Evolutionary conservation across 306 rosid genomes (phyloP).

Genomic region (Senna siamea): DNA sequence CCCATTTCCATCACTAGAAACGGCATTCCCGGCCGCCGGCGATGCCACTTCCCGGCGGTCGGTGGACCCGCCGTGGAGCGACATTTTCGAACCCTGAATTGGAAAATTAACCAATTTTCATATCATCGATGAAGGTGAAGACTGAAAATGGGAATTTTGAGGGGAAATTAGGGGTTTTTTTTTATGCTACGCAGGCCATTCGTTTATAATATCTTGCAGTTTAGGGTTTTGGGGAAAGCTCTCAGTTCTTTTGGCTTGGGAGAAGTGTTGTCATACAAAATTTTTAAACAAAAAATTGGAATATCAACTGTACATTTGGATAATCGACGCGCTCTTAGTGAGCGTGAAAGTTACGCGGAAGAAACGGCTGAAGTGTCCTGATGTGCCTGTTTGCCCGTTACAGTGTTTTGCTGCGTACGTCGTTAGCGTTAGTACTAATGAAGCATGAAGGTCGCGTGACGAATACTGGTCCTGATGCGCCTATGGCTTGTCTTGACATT

Average conservation of each 20-base stretch:
- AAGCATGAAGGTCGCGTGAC: background rate
- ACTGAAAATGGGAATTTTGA: background rate
- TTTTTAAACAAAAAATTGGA: too few relatives aligned
- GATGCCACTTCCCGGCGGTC: conserved; percentile 32
- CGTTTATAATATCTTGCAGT: background rate
- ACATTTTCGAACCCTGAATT: conserved; percentile 29
- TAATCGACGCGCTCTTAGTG: background rate
- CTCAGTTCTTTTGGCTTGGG: background rate
- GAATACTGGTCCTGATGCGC: background rate
- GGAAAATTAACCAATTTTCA: conserved; percentile 21
- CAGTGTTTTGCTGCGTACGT: too few relatives aligned
- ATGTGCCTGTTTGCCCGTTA: too few relatives aligned
- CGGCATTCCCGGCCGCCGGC: conserved; percentile 28
- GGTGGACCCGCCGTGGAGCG: conserved; percentile 35
- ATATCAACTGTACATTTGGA: background rate
- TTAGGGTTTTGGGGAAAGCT: conserved; percentile 21
- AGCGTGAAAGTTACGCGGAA: conserved; percentile 18
- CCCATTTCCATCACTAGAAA: conserved; percentile 29
- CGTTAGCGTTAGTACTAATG: too few relatives aligned
- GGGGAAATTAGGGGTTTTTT: conserved; percentile 14
- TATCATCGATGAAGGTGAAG: background rate
- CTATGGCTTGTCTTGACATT: background rate
- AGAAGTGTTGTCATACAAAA: background rate
- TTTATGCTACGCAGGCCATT: background rate
- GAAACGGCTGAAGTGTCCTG: background rate